Percentiles rank a stretch among this genome's conserved stretches.
phyloP scores from a whole-genome alignment of 2,329 filamentous ascomycete species.

The Didymella exigua region DNA sequence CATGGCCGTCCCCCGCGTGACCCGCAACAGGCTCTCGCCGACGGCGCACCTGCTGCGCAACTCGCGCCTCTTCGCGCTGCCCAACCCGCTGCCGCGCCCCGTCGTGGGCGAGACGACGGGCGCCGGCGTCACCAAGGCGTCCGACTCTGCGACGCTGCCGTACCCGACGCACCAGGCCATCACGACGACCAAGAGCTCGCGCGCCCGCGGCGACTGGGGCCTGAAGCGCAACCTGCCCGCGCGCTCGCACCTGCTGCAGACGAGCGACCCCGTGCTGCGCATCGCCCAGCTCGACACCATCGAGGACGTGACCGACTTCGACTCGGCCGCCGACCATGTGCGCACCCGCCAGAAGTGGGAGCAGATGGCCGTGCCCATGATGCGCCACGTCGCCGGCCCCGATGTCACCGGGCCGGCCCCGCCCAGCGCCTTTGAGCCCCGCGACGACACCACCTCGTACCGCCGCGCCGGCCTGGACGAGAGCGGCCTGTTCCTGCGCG shows the following conservation, averaged over 20 bases:
- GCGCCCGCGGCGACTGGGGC: conserved; percentile 86
- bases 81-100: conserved; percentile 72
- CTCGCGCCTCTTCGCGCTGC: conserved; percentile 89
- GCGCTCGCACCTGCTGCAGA: conserved; percentile 70
- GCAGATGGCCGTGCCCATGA: conserved; percentile 76
- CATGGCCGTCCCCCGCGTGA: conserved; percentile 44
- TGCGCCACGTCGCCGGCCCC: conserved; percentile 40
- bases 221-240: conserved; percentile 83
- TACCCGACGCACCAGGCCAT: conserved; percentile 86
- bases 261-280: conserved; percentile 73
- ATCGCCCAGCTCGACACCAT: conserved; percentile 80
- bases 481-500: conserved; percentile 31
- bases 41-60: conserved; percentile 75
- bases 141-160: conserved; percentile 72
- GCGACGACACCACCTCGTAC: conserved; percentile 43
- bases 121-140: conserved; percentile 59
- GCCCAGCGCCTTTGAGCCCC: conserved; percentile 39
- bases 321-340: conserved; percentile 79
- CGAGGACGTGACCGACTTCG: conserved; percentile 89
- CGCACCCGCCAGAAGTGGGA: conserved; percentile 84
- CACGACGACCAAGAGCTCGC: conserved; percentile 74
- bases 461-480: conserved; percentile 36
- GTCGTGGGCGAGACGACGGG: conserved; percentile 51
- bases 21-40: conserved; percentile 56
- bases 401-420: conserved; percentile 21